Conservation (phyloP, 148 eudicot genomes). For the Linanthus parryae region DNA sequence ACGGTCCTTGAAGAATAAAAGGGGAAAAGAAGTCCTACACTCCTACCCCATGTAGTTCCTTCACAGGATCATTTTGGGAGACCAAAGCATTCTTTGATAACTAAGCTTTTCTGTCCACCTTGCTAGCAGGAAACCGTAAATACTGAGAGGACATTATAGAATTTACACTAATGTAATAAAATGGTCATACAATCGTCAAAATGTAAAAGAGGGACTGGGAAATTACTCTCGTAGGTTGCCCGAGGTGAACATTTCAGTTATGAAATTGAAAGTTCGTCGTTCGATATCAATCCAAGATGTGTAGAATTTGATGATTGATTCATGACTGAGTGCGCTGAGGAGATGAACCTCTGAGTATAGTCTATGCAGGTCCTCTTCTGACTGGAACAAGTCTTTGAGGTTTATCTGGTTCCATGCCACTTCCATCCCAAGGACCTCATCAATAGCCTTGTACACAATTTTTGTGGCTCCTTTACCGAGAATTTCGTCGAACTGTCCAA, state of each 20-base stretch:
- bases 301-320: slow-evolving; percentile 29
- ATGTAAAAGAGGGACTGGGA: neutral
- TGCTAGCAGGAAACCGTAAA: too few species aligned
- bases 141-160: too few species aligned
- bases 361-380: slow-evolving; percentile 32
- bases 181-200: too few species aligned
- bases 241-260: slow-evolving; percentile 46
- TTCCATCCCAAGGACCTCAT: slow-evolving; percentile 42
- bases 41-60: too few species aligned
- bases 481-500: slow-evolving; percentile 54
- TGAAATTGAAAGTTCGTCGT: slow-evolving; percentile 30
- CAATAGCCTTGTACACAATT: slow-evolving; percentile 69
- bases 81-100: too few species aligned
- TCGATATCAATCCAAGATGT: slow-evolving; percentile 36
- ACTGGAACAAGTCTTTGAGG: slow-evolving; percentile 34
- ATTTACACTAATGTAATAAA: too few species aligned
- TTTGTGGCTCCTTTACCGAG: slow-evolving; percentile 90
- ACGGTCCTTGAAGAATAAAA: too few species aligned
- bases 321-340: slow-evolving; percentile 39
- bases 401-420: slow-evolving; percentile 46
- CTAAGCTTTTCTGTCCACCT: too few species aligned
- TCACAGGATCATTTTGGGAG: too few species aligned
- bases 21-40: too few species aligned
- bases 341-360: slow-evolving; percentile 67
- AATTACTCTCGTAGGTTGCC: slow-evolving; percentile 94